phyloP scores from a whole-genome alignment of 495 filamentous ascomycete genomes.

The Recurvomyces mirabilis region DNA sequence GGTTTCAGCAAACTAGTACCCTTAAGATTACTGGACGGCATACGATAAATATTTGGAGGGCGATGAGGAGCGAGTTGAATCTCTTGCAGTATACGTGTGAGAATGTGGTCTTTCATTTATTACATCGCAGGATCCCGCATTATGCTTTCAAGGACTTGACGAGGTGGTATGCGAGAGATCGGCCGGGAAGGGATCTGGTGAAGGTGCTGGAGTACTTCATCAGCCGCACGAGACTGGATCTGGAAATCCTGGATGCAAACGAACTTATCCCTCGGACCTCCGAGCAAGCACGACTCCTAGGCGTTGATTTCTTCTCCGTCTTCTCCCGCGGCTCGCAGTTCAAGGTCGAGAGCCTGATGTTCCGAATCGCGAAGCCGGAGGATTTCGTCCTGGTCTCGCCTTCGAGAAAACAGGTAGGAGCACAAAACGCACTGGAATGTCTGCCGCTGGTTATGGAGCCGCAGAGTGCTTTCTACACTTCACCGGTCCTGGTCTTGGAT shows the following conservation, averaged over 20 bases:
- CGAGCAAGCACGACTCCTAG: constrained; percentile 86
- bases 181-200: constrained; percentile 52
- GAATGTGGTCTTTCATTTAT: constrained; percentile 86
- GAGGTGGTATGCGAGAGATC: constrained; percentile 61
- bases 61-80: constrained; percentile 83
- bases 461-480: constrained; percentile 85
- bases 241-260: constrained; percentile 85
- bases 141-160: constrained; percentile 71
- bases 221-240: constrained; percentile 64
- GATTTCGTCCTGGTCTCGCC: constrained; percentile 86
- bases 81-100: constrained; percentile 92
- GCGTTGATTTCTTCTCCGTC: constrained; percentile 92
- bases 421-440: constrained; percentile 91
- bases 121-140: constrained; percentile 85
- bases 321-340: constrained; percentile 91
- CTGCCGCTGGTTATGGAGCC: constrained; percentile 96
- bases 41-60: constrained; percentile 95
- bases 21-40: constrained; percentile 84
- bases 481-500: constrained; percentile 81
- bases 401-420: constrained; percentile 79
- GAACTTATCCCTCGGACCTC: constrained; percentile 82
- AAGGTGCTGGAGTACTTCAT: constrained; percentile 73
- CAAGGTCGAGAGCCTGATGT: constrained; percentile 98
- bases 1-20: constrained; percentile 78
- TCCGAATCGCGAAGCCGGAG: constrained; percentile 93